Percentiles rank a stretch among this genome's conserved stretches.
These are phyloP conservation scores for Podospora appendiculata DNA, from an alignment of 495 filamentous ascomycete species.

Conservation along the genomic window DNA sequence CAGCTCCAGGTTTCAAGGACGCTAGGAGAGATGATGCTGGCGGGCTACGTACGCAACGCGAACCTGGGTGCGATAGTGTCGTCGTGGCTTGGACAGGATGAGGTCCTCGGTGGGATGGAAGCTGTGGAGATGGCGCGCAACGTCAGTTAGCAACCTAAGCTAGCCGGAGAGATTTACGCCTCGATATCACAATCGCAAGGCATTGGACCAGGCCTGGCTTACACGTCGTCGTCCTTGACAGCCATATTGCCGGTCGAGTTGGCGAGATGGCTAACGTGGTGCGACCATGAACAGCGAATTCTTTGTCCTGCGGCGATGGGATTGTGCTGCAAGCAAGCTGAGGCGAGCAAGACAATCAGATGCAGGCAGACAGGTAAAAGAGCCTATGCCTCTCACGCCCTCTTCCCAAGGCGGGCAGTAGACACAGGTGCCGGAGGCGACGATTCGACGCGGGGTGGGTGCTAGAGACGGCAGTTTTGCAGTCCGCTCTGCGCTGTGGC, in stretches of 20 bases:
- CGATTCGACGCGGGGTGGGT: no score
- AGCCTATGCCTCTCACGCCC: no score
- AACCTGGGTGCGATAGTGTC: slow-evolving; percentile 69
- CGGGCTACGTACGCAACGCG: slow-evolving; percentile 55
- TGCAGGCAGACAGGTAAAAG: no score
- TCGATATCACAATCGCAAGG: neutral
- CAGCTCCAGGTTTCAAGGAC: slow-evolving; percentile 5
- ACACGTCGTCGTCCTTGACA: slow-evolving; percentile 46
- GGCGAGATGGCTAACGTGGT: slow-evolving; percentile 16
- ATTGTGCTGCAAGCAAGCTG: neutral
- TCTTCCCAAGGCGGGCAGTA: no score
- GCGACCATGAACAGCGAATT: slow-evolving; percentile 17
- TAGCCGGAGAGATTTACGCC: no score
- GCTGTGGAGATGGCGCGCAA: slow-evolving; percentile 11
- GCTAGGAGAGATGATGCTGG: slow-evolving; percentile 3
- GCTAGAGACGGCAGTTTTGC: no score
- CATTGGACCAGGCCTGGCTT: slow-evolving; percentile 11
- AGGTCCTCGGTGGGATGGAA: slow-evolving; percentile 44
- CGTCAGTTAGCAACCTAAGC: neutral
- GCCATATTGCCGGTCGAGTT: slow-evolving; percentile 35
- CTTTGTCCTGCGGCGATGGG: neutral
- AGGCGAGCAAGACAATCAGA: neutral
- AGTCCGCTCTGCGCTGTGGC: no score
- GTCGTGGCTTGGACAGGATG: slow-evolving; percentile 56
- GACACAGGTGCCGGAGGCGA: no score